These are phyloP conservation scores for Coemansia sp. DNA, from an alignment of 192 early-diverging fungal genomes.

Conservation along the genomic window DNA sequence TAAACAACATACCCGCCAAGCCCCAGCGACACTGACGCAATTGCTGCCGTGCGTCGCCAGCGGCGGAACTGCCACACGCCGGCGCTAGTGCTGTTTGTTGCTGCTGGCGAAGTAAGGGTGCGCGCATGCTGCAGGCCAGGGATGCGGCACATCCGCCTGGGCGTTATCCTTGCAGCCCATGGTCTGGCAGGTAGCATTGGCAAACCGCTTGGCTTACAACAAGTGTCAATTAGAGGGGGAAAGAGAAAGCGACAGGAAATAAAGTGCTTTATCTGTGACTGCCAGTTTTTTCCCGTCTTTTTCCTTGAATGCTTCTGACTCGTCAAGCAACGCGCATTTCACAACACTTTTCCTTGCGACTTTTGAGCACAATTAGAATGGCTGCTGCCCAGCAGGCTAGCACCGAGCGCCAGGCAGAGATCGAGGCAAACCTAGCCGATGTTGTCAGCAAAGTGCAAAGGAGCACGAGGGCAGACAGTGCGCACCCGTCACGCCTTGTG, in stretches of 20 bases:
- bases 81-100: neutral
- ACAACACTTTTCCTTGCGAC: neutral
- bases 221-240: neutral
- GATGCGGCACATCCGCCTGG: neutral
- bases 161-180: neutral
- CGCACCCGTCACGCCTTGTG: slow-evolving; percentile 63
- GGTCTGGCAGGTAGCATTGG: neutral
- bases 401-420: slow-evolving; percentile 25
- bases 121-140: neutral
- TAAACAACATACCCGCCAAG: slow-evolving; percentile 17
- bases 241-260: neutral
- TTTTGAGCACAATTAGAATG: neutral
- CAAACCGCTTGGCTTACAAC: neutral
- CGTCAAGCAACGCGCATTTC: neutral
- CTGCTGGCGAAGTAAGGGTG: neutral
- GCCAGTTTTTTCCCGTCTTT: neutral
- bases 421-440: slow-evolving; percentile 10
- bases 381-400: slow-evolving; percentile 1
- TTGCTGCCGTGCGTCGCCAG: slow-evolving; percentile 11
- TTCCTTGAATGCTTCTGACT: neutral
- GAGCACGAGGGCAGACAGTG: neutral
- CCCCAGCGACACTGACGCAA: neutral
- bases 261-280: neutral
- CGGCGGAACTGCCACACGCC: slow-evolving; percentile 8
- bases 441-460: slow-evolving; percentile 1